Percentiles rank a stretch among this genome's conserved stretches.
phyloP scores from a whole-genome alignment of 805 yeast species.

The Wickerhamiella parazyma region DNA sequence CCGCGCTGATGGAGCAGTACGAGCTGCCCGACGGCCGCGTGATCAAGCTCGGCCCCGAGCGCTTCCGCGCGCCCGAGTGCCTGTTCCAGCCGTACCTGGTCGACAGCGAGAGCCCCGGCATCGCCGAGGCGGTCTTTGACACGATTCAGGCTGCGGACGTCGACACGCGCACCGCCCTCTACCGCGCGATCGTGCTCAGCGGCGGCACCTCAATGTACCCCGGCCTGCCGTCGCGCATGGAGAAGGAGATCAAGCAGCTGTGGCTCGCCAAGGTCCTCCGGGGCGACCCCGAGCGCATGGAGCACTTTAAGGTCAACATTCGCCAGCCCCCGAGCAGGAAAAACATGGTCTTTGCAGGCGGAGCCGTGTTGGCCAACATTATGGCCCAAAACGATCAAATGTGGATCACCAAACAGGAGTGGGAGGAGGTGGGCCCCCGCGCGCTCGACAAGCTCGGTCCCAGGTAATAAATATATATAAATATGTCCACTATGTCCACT shows the following conservation, averaged over 20 bases:
- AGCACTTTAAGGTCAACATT: slow-evolving; percentile 84
- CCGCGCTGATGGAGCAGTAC: slow-evolving; percentile 78
- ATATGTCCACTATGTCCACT: background rate
- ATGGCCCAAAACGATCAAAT: slow-evolving; percentile 98
- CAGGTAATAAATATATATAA: slow-evolving; percentile 38
- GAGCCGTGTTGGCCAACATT: slow-evolving; percentile 93
- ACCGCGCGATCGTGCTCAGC: slow-evolving; percentile 81
- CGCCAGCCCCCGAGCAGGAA: slow-evolving; percentile 98
- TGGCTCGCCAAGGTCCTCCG: slow-evolving; percentile 84
- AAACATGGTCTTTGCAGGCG: slow-evolving; percentile 98
- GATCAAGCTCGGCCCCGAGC: slow-evolving; percentile 85
- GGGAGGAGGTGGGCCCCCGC: slow-evolving; percentile 94
- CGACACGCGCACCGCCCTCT: slow-evolving; percentile 78
- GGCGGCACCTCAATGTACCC: slow-evolving; percentile 99
- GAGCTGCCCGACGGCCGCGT: slow-evolving; percentile 96
- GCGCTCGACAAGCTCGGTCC: slow-evolving; percentile 84
- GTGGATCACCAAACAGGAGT: slow-evolving; percentile 94
- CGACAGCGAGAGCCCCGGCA: slow-evolving; percentile 93
- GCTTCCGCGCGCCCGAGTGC: slow-evolving; percentile 95
- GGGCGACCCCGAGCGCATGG: slow-evolving; percentile 70
- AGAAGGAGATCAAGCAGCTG: slow-evolving; percentile 88
- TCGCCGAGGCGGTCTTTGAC: slow-evolving; percentile 84
- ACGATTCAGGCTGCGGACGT: slow-evolving; percentile 91
- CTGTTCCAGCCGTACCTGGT: slow-evolving; percentile 90
- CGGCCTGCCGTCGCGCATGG: slow-evolving; percentile 89